phyloP scores from a whole-genome alignment of 23 red algal genomes.

The Gracilaria gracilis region DNA sequence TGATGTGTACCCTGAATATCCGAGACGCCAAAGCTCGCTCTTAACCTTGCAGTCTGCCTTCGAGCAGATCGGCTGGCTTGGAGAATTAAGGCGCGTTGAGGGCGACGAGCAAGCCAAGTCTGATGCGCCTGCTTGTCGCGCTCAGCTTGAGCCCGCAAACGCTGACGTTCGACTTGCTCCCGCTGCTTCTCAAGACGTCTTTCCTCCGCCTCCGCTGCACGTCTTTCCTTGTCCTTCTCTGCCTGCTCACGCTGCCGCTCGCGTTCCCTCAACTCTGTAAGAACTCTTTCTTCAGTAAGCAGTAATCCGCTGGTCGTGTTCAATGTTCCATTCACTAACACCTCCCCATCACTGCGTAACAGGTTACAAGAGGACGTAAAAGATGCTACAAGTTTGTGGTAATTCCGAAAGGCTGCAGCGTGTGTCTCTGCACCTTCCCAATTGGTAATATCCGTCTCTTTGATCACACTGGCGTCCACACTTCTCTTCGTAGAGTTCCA shows the following conservation, averaged over 20 bases:
- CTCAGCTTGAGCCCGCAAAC: not conserved
- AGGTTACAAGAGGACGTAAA: too few relatives aligned
- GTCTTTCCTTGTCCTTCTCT: not conserved
- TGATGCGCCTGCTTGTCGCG: not conserved
- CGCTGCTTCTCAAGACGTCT: too few relatives aligned
- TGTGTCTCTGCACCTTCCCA: not conserved
- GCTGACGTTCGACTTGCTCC: not conserved
- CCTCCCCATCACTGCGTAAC: conserved; percentile 11
- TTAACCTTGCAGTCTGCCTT: too few relatives aligned
- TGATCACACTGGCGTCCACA: conserved; percentile 24
- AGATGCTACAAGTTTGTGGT: too few relatives aligned
- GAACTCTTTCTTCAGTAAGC: not conserved
- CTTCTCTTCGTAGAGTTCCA: not conserved
- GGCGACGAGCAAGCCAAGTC: too few relatives aligned
- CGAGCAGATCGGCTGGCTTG: too few relatives aligned
- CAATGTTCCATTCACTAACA: conserved; percentile 21
- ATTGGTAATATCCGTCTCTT: conserved; percentile 17
- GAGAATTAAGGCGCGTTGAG: too few relatives aligned
- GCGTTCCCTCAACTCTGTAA: too few relatives aligned
- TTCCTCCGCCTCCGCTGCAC: not conserved
- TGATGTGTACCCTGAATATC: too few relatives aligned
- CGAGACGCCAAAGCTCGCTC: too few relatives aligned
- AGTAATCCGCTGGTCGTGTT: conserved; percentile 39
- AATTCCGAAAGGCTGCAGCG: not conserved
- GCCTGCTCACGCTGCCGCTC: not conserved